phyloP scores from a whole-genome alignment of 306 rosid species.

The Urtica urens region DNA sequence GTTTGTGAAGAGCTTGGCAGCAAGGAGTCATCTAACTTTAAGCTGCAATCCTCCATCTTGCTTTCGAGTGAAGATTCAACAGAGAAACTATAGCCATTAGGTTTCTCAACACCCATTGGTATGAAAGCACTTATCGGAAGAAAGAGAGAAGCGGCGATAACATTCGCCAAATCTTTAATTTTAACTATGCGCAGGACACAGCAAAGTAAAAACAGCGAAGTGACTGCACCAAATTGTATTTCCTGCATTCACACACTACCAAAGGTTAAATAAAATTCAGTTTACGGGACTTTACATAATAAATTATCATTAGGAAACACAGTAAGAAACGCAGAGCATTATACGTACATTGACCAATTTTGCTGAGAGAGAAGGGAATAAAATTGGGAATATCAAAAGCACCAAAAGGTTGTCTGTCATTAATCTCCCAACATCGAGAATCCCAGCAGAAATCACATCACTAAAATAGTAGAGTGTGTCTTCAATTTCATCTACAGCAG shows the following conservation, averaged over 20 bases:
- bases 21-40: slow-evolving; percentile 22
- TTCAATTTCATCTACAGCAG: slow-evolving; percentile 85
- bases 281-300: slow-evolving; percentile 4
- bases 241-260: slow-evolving; percentile 49
- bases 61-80: slow-evolving; percentile 29
- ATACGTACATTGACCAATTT: slow-evolving; percentile 43
- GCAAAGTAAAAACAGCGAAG: slow-evolving; percentile 79
- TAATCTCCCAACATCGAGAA: slow-evolving; percentile 72
- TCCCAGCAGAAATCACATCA: slow-evolving; percentile 87
- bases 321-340: slow-evolving; percentile 10
- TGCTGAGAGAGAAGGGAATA: slow-evolving; percentile 67
- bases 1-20: slow-evolving; percentile 36
- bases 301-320: not conserved
- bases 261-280: slow-evolving; percentile 30
- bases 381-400: slow-evolving; percentile 73
- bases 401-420: slow-evolving; percentile 66
- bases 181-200: slow-evolving; percentile 81
- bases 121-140: slow-evolving; percentile 56
- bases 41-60: slow-evolving; percentile 19
- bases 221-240: slow-evolving; percentile 48
- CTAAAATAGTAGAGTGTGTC: slow-evolving; percentile 89
- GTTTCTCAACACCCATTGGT: slow-evolving; percentile 28
- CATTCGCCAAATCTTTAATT: slow-evolving; percentile 83
- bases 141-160: slow-evolving; percentile 73
- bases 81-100: slow-evolving; percentile 39